These are phyloP conservation scores for Suillus paluster DNA, from an alignment of 768 basidiomycete genomes.

Conservation along the genomic window DNA sequence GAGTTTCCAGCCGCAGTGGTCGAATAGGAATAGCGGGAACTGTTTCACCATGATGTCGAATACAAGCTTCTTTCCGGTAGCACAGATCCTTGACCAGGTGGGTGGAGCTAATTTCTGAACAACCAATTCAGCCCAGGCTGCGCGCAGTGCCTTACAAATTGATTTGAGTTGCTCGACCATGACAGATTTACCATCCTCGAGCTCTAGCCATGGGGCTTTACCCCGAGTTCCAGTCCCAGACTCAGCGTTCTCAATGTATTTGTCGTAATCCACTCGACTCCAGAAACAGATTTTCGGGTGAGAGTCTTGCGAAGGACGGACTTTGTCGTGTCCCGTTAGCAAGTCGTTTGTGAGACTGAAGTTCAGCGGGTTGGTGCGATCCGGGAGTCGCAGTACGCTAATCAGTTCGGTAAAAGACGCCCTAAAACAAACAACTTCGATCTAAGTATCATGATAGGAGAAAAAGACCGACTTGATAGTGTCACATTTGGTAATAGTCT, in stretches of 20 bases:
- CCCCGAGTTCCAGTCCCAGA: too few species aligned
- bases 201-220: too few species aligned
- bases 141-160: too few species aligned
- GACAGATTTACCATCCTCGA: too few species aligned
- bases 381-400: neutral
- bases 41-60: neutral
- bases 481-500: neutral
- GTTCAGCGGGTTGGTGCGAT: neutral
- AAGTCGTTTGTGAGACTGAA: neutral
- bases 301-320: neutral
- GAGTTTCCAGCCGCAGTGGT: neutral
- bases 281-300: neutral
- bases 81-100: neutral
- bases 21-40: neutral
- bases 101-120: neutral
- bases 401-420: neutral
- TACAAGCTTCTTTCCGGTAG: neutral
- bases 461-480: constrained; percentile 1
- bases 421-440: neutral
- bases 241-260: too few species aligned
- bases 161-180: too few species aligned
- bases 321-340: neutral
- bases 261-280: neutral
- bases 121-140: too few species aligned
- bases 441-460: neutral